Evolutionary conservation across 306 rosid genomes (phyloP).

Genomic region (Vicia villosa): DNA sequence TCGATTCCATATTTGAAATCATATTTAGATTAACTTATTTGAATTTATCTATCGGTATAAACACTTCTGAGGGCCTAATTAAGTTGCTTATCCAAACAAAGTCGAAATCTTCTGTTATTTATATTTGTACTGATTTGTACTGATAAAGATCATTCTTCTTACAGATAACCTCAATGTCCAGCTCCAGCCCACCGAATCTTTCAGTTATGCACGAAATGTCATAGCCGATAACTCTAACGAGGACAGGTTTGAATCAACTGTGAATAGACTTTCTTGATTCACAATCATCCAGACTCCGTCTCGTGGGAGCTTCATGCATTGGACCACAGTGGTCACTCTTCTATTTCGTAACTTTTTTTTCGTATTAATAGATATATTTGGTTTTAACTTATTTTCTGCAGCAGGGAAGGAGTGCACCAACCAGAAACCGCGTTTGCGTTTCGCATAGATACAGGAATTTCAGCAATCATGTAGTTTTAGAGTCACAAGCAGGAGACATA

Average conservation of each 20-base stretch:
- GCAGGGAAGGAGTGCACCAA: constrained; percentile 62
- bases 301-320: background rate
- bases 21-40: background rate
- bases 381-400: constrained; percentile 6
- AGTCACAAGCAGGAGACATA: background rate
- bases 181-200: constrained; percentile 43
- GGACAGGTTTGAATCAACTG: constrained; percentile 49
- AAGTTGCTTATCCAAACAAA: background rate
- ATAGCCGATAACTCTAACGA: constrained; percentile 43
- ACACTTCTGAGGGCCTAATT: background rate
- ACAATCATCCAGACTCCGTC: background rate
- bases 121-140: background rate
- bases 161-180: constrained; percentile 56
- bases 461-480: constrained; percentile 33
- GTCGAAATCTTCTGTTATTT: background rate
- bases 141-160: background rate
- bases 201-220: constrained; percentile 20
- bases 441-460: constrained; percentile 33
- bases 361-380: background rate
- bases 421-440: constrained; percentile 80
- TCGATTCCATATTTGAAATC: background rate
- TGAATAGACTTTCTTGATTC: background rate
- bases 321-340: background rate
- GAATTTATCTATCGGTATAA: background rate
- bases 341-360: background rate